These are phyloP conservation scores for Xylaria sp. DNA, from an alignment of 2,329 filamentous ascomycete species.

Conservation along the genomic window DNA sequence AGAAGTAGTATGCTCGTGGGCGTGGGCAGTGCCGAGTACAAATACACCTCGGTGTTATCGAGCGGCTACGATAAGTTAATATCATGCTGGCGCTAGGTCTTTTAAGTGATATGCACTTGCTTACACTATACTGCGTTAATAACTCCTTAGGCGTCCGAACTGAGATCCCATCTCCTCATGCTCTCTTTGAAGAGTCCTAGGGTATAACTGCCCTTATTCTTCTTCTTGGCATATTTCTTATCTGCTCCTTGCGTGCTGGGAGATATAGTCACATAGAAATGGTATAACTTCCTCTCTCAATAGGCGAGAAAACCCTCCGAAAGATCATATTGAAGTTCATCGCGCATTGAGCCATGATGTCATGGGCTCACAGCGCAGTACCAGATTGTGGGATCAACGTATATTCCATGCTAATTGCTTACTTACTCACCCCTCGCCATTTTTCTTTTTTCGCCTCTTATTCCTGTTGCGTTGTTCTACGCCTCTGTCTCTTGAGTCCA, in stretches of 20 bases:
- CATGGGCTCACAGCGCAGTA: conserved; percentile 1
- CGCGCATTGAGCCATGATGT: not conserved
- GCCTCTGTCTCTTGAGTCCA: not conserved
- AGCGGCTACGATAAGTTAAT: not conserved
- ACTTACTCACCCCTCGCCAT: conserved; percentile 1
- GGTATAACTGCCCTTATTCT: not conserved
- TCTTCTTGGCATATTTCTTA: conserved; percentile 1
- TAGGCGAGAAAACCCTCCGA: not conserved
- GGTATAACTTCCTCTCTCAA: not conserved
- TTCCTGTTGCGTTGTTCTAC: not conserved
- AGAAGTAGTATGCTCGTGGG: not conserved
- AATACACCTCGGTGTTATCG: not conserved
- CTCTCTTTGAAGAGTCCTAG: conserved; percentile 16
- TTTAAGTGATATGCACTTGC: not conserved
- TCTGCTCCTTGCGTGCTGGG: not conserved
- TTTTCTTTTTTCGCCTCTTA: not conserved
- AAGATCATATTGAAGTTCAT: not conserved
- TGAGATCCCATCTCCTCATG: conserved; percentile 17
- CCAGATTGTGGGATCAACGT: not conserved
- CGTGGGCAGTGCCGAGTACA: not conserved
- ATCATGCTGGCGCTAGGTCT: not conserved
- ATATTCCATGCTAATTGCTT: not conserved
- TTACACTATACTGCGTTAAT: conserved; percentile 22
- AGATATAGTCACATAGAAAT: not conserved
- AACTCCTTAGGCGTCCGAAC: conserved; percentile 22